Evolutionary conservation across 257 asterid species (phyloP).

Genomic region (Solanum clarkiae): DNA sequence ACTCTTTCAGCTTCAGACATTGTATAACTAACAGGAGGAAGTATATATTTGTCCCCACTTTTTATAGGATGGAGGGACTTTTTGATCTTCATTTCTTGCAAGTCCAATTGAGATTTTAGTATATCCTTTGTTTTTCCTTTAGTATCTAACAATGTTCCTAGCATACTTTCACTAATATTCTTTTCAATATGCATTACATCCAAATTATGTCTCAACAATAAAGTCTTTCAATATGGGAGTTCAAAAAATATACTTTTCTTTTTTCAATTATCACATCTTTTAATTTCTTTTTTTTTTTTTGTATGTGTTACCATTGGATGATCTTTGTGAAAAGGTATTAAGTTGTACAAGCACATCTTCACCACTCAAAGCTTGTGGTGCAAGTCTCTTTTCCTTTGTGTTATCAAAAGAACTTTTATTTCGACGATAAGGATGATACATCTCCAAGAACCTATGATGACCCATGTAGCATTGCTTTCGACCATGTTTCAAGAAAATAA

Average conservation of each 20-base stretch:
- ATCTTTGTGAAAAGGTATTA: too few relatives aligned
- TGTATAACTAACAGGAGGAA: not conserved
- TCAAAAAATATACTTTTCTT: not conserved
- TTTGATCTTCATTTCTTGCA: not conserved
- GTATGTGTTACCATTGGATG: too few relatives aligned
- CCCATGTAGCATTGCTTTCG: too few relatives aligned
- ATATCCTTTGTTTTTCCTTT: not conserved
- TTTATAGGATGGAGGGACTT: not conserved
- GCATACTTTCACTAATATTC: constrained; percentile 1
- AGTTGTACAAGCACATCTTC: too few relatives aligned
- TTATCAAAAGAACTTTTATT: too few relatives aligned
- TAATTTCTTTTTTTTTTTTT: too few relatives aligned
- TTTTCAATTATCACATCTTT: not conserved
- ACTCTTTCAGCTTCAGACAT: not conserved
- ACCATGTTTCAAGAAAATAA: too few relatives aligned
- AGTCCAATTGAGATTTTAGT: not conserved
- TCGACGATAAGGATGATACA: too few relatives aligned
- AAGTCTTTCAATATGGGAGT: not conserved
- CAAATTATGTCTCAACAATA: not conserved
- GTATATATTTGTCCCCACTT: not conserved
- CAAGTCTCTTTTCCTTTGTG: too few relatives aligned
- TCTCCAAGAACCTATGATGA: too few relatives aligned
- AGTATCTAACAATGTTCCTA: not conserved
- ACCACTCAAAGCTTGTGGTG: too few relatives aligned
- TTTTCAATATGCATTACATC: not conserved